A percentile compares a stretch with the other conserved stretches of the same genome.
phyloP scores from a whole-genome alignment of 2,329 filamentous ascomycete genomes.

The Aureobasidium leucospermi region DNA sequence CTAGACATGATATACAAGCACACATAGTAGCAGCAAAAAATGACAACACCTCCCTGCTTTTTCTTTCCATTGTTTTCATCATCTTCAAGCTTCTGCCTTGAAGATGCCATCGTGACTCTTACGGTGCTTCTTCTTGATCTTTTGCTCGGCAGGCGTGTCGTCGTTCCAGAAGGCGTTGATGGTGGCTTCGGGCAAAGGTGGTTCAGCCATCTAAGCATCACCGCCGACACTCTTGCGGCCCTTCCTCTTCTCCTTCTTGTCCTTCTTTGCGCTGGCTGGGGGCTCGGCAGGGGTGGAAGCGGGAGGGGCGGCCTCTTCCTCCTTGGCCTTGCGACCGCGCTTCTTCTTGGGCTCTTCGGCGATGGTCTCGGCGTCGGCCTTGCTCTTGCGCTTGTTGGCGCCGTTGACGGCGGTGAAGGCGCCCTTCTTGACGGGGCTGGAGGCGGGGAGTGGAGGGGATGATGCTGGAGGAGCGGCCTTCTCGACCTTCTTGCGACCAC shows the following conservation, averaged over 20 bases:
- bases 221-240: conserved; percentile 25
- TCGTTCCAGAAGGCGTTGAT: not conserved
- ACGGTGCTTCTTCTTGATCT: not conserved
- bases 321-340: conserved; percentile 25
- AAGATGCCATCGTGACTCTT: not conserved
- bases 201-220: conserved; percentile 11
- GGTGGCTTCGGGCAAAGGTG: not conserved
- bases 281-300: conserved; percentile 12
- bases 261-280: conserved; percentile 17
- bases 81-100: not conserved
- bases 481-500: conserved; percentile 19
- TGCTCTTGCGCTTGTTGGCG: conserved; percentile 20
- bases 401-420: conserved; percentile 18
- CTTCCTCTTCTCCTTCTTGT: conserved; percentile 27
- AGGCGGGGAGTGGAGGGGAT: conserved; percentile 19
- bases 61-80: not conserved
- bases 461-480: conserved; percentile 28
- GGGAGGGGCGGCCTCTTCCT: conserved; percentile 16
- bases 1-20: not conserved
- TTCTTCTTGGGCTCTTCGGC: conserved; percentile 26
- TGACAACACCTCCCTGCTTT: not conserved
- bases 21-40: not conserved
- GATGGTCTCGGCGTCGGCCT: conserved; percentile 18
- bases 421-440: conserved; percentile 18
- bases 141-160: not conserved